A percentile compares a stretch with the other conserved stretches of the same genome.
Evolutionary conservation across 208 protist genomes (phyloP).

Genomic region (Leishmania martiniquensis): DNA sequence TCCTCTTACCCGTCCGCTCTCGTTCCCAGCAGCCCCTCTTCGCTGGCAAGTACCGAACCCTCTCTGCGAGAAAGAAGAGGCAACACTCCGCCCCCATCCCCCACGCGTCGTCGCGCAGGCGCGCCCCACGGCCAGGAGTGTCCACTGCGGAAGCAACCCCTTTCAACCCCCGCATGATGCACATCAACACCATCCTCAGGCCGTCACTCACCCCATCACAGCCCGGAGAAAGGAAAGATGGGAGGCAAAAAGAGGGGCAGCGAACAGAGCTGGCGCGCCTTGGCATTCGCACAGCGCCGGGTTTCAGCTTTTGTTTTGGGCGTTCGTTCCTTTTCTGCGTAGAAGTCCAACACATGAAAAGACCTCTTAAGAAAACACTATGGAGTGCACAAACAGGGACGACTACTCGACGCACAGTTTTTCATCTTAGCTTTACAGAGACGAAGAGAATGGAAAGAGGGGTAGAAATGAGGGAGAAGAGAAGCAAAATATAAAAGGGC

Average conservation of each 20-base stretch:
- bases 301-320: too few species aligned
- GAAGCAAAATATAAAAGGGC: not conserved
- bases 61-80: not conserved
- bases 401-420: conserved; percentile 10
- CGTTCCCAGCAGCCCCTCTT: not conserved
- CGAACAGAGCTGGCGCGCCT: not conserved
- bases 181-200: not conserved
- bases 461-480: not conserved
- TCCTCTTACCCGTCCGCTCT: not conserved
- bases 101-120: not conserved
- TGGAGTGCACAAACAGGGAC: conserved; percentile 13
- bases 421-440: conserved; percentile 20
- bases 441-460: conserved; percentile 12
- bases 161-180: not conserved
- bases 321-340: conserved; percentile 19
- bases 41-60: not conserved
- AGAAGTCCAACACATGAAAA: conserved; percentile 13
- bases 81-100: not conserved
- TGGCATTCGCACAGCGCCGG: not conserved
- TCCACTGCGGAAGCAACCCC: not conserved
- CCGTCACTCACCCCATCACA: not conserved
- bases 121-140: not conserved
- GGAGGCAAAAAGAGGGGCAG: not conserved
- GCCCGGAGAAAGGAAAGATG: not conserved
- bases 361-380: not conserved